phyloP scores from a whole-genome alignment of 768 basidiomycete genomes.

The Podaxis rugospora region DNA sequence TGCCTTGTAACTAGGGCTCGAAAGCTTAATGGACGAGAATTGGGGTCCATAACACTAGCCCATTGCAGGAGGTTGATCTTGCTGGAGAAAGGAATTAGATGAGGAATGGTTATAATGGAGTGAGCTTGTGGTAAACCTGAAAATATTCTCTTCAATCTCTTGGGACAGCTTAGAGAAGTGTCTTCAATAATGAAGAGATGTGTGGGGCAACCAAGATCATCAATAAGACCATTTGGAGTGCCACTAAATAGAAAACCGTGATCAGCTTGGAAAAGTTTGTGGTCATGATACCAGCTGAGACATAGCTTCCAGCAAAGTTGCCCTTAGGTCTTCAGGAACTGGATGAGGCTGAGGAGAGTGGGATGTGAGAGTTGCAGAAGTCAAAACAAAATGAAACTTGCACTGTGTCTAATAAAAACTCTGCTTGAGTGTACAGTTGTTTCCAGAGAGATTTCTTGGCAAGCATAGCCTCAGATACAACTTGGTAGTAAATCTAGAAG shows the following conservation, averaged over 20 bases:
- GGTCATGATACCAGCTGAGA: not conserved
- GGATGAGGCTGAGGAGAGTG: not conserved
- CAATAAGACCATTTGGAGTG: not conserved
- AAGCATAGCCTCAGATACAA: not conserved
- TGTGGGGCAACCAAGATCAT: not conserved
- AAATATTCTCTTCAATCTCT: not conserved
- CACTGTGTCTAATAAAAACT: not conserved
- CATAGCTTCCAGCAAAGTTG: not conserved
- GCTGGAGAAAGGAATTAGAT: not conserved
- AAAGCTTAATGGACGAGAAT: too few relatives aligned
- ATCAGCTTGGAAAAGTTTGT: not conserved
- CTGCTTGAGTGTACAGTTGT: not conserved
- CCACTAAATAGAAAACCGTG: not conserved
- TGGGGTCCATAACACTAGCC: too few relatives aligned
- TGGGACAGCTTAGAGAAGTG: not conserved
- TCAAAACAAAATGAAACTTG: too few relatives aligned
- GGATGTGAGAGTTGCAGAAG: not conserved
- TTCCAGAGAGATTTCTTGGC: not conserved
- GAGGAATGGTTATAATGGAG: too few relatives aligned
- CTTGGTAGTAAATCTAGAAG: not conserved
- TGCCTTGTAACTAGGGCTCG: too few relatives aligned
- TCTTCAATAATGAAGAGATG: not conserved
- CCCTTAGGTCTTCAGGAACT: not conserved
- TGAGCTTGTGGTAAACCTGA: not conserved
- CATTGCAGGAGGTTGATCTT: not conserved